Base-by-base conservation (phyloP, 176 grass and related monocot species). In the Hsuehochloa calcarea region DNA sequence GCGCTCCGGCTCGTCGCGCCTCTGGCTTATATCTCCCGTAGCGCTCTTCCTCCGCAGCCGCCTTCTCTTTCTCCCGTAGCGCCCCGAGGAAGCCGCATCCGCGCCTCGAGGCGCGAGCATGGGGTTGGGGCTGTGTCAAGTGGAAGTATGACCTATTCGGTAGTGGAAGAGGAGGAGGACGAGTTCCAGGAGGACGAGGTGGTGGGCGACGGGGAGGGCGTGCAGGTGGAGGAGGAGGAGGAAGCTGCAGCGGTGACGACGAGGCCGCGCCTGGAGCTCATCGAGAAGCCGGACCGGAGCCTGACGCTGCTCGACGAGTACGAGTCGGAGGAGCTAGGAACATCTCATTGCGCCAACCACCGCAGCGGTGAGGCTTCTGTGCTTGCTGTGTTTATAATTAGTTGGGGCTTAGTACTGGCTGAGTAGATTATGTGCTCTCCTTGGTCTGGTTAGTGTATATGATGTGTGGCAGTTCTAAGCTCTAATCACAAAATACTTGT, bases 211-310 rank as follows among this genome's bases (percentile, higher is more conserved):
- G 38, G 13, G 61, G 61, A 31, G 60, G 23, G 59, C 10, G 58
- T 26, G 58, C 58, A 78, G 40, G 25, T 84, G 34, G 88, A 70
- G 22, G 92, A 88, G 31, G 92, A 88, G 29, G 88, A 85, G 12
- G 86, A 47, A 12, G 25, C 11, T 49, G 85, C 72, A 23, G 20
- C 23, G 59, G 41, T 49, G 74, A 74, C 54, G 44, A 14, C 80
- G 45, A 86, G 70, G 75, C 89, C 91, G 70, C 68, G 92, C 38
- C 68, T 95, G 37, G 89, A 94, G 38, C 91, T 99, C 49, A 96
- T 88, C 58, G 90, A 90, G 85, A 99, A 99, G 74, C 96, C 96
- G 41, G 86, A 92, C 72, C 77, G 93, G 91, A 94, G 45, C 51
- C 65, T 95, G 65, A 86, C 88, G 31, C 83, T 99, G 64, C 91